Evolutionary conservation across 225 moss, liverwort and hornwort genomes (phyloP).

Genomic region (Ulota crispa): DNA sequence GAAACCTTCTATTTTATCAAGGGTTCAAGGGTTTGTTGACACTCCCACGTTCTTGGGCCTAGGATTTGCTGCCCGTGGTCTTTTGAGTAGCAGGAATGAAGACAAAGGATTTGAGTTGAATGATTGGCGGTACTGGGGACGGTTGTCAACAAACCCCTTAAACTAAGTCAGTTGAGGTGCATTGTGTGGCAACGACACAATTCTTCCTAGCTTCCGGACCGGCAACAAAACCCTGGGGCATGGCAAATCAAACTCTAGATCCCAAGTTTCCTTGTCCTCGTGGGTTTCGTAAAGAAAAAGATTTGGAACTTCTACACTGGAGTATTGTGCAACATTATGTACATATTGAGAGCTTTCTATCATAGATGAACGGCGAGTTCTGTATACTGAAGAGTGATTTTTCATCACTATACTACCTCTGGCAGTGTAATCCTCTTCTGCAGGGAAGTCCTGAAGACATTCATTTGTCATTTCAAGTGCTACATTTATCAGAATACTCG

Average conservation of each 20-base stretch:
- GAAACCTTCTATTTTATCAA: conserved; percentile 55
- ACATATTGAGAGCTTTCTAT: conserved; percentile 16
- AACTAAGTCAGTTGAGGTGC: conserved; percentile 19
- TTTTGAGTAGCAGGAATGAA: conserved; percentile 48
- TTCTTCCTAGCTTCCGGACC: not conserved
- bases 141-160: conserved; percentile 18
- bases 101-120: conserved; percentile 28
- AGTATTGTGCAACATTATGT: conserved; percentile 8
- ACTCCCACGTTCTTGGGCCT: conserved; percentile 79
- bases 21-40: conserved; percentile 66
- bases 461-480: not conserved
- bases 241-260: not conserved
- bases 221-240: not conserved
- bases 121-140: conserved; percentile 33
- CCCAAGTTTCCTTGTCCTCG: not conserved
- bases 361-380: conserved; percentile 1
- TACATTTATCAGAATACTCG: not conserved
- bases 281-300: not conserved
- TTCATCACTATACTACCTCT: conserved; percentile 10
- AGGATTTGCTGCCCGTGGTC: conserved; percentile 86
- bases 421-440: conserved; percentile 1
- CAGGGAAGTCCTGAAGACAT: conserved; percentile 9
- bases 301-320: not conserved
- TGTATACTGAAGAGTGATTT: conserved; percentile 18
- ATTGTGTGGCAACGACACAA: not conserved